Evolutionary conservation across 306 rosid genomes (phyloP), one percentile per base, ranked within the genome.

Genomic region (Canavalia ensiformis): DNA sequence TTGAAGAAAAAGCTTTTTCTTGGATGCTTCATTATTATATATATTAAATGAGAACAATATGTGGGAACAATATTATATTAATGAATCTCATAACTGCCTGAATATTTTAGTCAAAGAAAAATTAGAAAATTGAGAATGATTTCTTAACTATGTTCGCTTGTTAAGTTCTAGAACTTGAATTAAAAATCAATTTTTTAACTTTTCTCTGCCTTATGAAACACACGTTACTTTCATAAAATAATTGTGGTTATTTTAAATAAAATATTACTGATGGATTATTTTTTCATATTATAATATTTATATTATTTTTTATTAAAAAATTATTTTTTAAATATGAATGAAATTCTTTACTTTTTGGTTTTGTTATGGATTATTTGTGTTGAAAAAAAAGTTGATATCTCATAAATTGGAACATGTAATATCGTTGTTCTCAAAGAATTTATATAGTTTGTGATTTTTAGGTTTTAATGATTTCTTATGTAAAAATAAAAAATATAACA

Each of bases 131-230:
- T 10, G 28, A 47, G 30, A 50, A 7, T 57, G 4, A 41, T 72
- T 56, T 49, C 50, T 77, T 71, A 74, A 44, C 31, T 54, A 62
- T 75, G 78, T 84, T 74, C 69, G 78, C 74, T 65, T 42, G 28
- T 56, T 49, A 30, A 52, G 25, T 4, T 51, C 54, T 81, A 64
- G 72, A 46, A 69, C 33, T 39, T 80, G 2, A 0, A 52, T 7
- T 76, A 69, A 29, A 57, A 64, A 78, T 35, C 18, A 33, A 58
- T 29, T 31, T 72, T 31, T 37, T 2, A 44, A 47, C 6, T 56
- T 66, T 73, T 44, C 25, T 37, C 29, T 63, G 42, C 13, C 30
- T 59, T 31, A 64, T 63, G 42, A n/a, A 62, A 31, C 72, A 35
- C 49, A 81, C 8, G 68, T 81, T 67, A 65, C 69, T 54, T 81